Percentiles rank a stretch among this genome's conserved stretches.
These are phyloP conservation scores for Geotrichum macrosporum DNA, from an alignment of 1,139 yeast genomes.

Conservation along the genomic window DNA sequence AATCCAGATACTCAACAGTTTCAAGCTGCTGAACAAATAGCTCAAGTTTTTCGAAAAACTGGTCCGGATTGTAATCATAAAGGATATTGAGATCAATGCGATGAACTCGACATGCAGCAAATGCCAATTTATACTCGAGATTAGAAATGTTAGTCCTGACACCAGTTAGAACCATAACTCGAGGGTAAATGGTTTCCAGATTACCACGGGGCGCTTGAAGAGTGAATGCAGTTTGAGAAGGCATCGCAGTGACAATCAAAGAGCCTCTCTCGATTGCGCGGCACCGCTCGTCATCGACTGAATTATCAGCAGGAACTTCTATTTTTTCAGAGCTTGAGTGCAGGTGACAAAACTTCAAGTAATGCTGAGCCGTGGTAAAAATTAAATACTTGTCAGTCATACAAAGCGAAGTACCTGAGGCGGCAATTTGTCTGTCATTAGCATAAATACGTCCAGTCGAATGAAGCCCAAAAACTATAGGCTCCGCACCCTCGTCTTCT, in stretches of 20 bases:
- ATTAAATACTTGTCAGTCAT: constrained; percentile 68
- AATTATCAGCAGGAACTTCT: constrained; percentile 37
- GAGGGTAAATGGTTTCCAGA: constrained; percentile 86
- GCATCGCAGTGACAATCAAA: constrained; percentile 69
- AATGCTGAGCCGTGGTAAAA: constrained; percentile 85
- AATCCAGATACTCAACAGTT: constrained; percentile 71
- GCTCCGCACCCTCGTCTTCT: constrained; percentile 30
- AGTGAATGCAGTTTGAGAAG: constrained; percentile 76
- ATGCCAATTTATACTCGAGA: constrained; percentile 63
- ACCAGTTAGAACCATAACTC: constrained; percentile 84
- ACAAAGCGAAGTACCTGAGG: constrained; percentile 78
- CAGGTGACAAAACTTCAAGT: constrained; percentile 77
- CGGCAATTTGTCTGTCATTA: constrained; percentile 56
- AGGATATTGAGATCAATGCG: constrained; percentile 86
- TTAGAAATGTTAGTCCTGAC: constrained; percentile 65
- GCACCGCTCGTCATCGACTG: constrained; percentile 66
- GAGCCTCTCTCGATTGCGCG: constrained; percentile 92
- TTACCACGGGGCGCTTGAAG: constrained; percentile 96
- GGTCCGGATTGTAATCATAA: constrained; percentile 76
- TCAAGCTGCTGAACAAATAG: constrained; percentile 68
- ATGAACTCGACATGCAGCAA: constrained; percentile 79
- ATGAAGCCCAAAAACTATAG: constrained; percentile 60
- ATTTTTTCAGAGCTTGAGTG: constrained; percentile 39
- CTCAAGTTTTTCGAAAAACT: constrained; percentile 61
- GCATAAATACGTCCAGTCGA: constrained; percentile 70